Evolutionary conservation across 2,329 filamentous ascomycete genomes (phyloP).

Genomic region (Ophiocordyceps sinensis): DNA sequence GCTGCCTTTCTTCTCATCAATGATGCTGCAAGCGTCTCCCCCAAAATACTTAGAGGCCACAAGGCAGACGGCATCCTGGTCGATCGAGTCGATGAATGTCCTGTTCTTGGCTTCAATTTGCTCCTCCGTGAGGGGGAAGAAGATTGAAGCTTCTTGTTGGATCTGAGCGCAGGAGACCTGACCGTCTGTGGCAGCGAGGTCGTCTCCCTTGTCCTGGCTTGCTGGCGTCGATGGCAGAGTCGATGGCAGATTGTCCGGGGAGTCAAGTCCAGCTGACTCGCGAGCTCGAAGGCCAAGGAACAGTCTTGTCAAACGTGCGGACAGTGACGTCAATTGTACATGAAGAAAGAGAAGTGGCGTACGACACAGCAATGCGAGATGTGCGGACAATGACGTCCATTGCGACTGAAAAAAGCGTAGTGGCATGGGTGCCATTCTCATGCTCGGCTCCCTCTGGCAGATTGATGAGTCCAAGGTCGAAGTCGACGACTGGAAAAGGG

Average conservation of each 20-base stretch:
- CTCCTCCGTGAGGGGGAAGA: background rate
- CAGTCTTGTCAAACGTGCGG: background rate
- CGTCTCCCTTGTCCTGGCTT: background rate
- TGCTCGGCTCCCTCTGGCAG: background rate
- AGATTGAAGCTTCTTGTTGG: background rate
- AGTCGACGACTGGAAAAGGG: too few species aligned
- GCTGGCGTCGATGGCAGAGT: background rate
- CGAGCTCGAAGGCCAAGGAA: background rate
- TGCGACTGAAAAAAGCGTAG: background rate
- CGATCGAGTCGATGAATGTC: background rate
- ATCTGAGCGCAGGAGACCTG: background rate
- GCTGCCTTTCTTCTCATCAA: background rate
- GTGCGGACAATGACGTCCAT: background rate
- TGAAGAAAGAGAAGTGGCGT: background rate
- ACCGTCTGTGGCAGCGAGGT: background rate
- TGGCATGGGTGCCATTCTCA: background rate
- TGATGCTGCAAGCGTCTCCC: background rate
- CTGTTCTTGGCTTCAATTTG: background rate
- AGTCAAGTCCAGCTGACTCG: background rate
- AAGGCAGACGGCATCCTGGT: background rate
- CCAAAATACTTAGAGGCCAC: background rate
- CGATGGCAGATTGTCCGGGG: background rate
- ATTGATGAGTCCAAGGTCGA: background rate
- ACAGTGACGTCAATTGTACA: background rate
- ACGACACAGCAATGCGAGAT: background rate